phyloP scores from a whole-genome alignment of 345 rosid genomes.

The Theobroma cacao region DNA sequence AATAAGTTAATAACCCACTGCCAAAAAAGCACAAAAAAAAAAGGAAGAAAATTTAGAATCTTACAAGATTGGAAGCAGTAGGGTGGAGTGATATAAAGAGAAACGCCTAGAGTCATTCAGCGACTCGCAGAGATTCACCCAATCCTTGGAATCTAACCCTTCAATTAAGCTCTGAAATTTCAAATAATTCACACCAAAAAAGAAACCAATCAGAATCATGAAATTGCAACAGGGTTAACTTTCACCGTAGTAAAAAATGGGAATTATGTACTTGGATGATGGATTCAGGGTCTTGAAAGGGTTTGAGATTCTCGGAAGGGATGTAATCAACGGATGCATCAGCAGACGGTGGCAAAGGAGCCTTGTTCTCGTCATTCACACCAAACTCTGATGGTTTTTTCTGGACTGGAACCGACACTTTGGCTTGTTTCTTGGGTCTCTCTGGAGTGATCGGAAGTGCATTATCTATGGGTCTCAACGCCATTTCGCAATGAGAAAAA shows the following conservation, averaged over 20 bases:
- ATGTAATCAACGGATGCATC: slow-evolving; percentile 16
- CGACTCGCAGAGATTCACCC: slow-evolving; percentile 68
- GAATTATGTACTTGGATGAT: slow-evolving; percentile 12
- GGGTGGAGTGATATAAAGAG: slow-evolving; percentile 60
- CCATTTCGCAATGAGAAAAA: slow-evolving; percentile 41
- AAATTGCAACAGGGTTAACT: not conserved
- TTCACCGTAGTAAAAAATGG: not conserved
- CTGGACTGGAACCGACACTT: slow-evolving; percentile 29
- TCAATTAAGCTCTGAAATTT: slow-evolving; percentile 47
- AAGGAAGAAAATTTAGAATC: not conserved
- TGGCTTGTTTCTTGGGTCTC: slow-evolving; percentile 66
- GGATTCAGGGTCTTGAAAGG: slow-evolving; percentile 17
- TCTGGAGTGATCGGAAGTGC: slow-evolving; percentile 61
- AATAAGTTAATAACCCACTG: not conserved
- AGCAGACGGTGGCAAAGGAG: not conserved
- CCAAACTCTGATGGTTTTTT: slow-evolving; percentile 17
- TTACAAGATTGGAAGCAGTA: slow-evolving; percentile 60
- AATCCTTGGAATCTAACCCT: slow-evolving; percentile 72
- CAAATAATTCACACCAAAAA: not conserved
- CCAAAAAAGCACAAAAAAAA: not conserved
- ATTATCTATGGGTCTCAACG: slow-evolving; percentile 79
- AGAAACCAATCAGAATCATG: not conserved
- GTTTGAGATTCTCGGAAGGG: slow-evolving; percentile 13
- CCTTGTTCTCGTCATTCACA: slow-evolving; percentile 14
- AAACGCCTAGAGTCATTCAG: slow-evolving; percentile 62